Conservation (phyloP, 176 grass and related monocot genomes). For the Guadua angustifolia region DNA sequence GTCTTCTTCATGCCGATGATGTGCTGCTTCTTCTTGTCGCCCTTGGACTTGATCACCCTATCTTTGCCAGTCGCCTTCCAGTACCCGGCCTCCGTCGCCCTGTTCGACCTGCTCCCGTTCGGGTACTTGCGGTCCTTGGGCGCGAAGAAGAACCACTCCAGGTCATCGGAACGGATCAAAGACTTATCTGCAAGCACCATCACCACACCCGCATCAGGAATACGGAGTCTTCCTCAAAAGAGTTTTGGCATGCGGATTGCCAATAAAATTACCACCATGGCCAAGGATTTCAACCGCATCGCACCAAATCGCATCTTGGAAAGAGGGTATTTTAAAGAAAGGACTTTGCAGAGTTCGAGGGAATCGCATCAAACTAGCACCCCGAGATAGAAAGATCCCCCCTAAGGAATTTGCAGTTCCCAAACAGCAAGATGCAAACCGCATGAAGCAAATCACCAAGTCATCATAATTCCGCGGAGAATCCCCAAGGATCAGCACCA, state of each 20-base stretch:
- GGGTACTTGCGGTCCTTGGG: constrained; percentile 95
- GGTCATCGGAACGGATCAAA: constrained; percentile 75
- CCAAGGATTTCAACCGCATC: constrained; percentile 12
- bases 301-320: constrained; percentile 48
- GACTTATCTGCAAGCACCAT: constrained; percentile 66
- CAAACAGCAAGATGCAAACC: background rate
- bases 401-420: background rate
- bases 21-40: constrained; percentile 53
- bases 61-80: constrained; percentile 97
- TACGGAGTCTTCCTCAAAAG: background rate
- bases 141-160: constrained; percentile 95
- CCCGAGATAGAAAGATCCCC: background rate
- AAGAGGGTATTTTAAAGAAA: constrained; percentile 31
- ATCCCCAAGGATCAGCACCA: background rate
- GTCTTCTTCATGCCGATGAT: constrained; percentile 96
- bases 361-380: constrained; percentile 53
- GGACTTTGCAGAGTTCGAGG: constrained; percentile 22
- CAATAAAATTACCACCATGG: background rate
- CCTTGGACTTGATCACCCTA: constrained; percentile 80
- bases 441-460: too few relatives aligned
- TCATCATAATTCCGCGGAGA: background rate
- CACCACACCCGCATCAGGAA: constrained; percentile 30
- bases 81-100: constrained; percentile 79
- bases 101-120: constrained; percentile 78
- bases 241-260: constrained; percentile 32